These are phyloP conservation scores for Neurospora sp. DNA, from an alignment of 495 filamentous ascomycete genomes.

Conservation along the genomic window DNA sequence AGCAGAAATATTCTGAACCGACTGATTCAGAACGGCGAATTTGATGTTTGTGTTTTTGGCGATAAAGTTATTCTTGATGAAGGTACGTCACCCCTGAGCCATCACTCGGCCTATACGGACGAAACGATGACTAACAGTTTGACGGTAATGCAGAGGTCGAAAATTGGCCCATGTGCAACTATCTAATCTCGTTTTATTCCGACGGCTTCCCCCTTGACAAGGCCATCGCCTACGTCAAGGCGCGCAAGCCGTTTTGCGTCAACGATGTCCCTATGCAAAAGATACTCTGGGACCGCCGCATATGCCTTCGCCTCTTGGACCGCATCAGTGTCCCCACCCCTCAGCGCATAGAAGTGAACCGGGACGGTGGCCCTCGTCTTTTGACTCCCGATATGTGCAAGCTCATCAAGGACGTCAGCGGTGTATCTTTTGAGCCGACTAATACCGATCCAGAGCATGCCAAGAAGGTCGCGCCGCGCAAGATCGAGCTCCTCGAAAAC, in stretches of 20 bases:
- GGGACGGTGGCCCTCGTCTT: conserved; percentile 81
- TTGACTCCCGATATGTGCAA: conserved; percentile 65
- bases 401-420: conserved; percentile 67
- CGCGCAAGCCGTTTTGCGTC: conserved; percentile 91
- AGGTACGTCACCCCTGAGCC: conserved; percentile 34
- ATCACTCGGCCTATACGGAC: not conserved
- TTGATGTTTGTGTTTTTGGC: conserved; percentile 93
- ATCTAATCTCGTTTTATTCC: conserved; percentile 94
- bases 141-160: conserved; percentile 41
- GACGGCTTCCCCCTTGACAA: conserved; percentile 96
- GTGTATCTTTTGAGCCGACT: conserved; percentile 65
- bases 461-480: conserved; percentile 49
- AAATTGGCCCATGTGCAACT: conserved; percentile 76
- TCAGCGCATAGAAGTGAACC: conserved; percentile 80
- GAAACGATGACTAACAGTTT: conserved; percentile 9
- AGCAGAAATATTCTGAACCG: conserved; percentile 90
- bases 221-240: conserved; percentile 83
- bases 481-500: conserved; percentile 74
- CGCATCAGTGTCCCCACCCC: conserved; percentile 82
- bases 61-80: conserved; percentile 98
- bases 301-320: conserved; percentile 82
- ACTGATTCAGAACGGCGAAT: conserved; percentile 80
- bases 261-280: conserved; percentile 98
- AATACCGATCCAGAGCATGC: conserved; percentile 47
- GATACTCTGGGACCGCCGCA: conserved; percentile 87